These are phyloP conservation scores for Hypomyces rosellus DNA, from an alignment of 2,329 filamentous ascomycete species.

Conservation along the genomic window DNA sequence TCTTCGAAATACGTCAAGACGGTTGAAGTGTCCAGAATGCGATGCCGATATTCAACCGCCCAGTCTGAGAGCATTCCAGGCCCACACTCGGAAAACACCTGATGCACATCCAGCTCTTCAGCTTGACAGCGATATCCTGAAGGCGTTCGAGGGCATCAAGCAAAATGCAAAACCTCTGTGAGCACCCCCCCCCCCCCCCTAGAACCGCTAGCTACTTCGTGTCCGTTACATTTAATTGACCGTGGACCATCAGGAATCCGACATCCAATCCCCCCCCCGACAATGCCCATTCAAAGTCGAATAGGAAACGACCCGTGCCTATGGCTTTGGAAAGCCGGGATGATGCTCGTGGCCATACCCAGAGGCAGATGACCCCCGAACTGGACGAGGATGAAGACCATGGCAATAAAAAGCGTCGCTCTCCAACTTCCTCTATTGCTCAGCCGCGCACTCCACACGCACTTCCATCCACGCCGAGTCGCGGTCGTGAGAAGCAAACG, in stretches of 20 bases:
- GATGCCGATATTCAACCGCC: conserved; percentile 16
- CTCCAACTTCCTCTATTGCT: conserved; percentile 20
- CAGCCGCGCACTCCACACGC: conserved; percentile 15
- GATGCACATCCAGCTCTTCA: conserved; percentile 16
- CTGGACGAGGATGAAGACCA: conserved; percentile 12
- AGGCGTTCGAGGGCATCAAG: conserved; percentile 18
- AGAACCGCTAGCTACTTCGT: background rate
- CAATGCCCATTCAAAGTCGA: background rate
- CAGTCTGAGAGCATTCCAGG: conserved; percentile 20
- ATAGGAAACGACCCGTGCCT: background rate
- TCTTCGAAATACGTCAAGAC: conserved; percentile 17
- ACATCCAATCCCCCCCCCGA: background rate
- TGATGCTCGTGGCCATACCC: background rate
- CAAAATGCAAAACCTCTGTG: conserved; percentile 2
- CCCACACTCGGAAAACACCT: conserved; percentile 17
- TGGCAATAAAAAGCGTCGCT: conserved; percentile 22
- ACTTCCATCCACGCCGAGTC: conserved; percentile 12
- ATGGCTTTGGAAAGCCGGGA: background rate
- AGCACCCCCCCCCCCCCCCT: background rate
- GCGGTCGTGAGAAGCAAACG: conserved; percentile 11
- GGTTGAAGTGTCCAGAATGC: conserved; percentile 21
- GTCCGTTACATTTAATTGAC: too few species aligned
- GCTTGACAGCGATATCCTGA: conserved; percentile 20
- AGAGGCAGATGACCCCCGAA: conserved; percentile 1
- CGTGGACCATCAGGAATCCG: background rate